A percentile compares a stretch with the other conserved stretches of the same genome.
Conservation (phyloP, 805 yeast species). For the Candida jianshihensis region DNA sequence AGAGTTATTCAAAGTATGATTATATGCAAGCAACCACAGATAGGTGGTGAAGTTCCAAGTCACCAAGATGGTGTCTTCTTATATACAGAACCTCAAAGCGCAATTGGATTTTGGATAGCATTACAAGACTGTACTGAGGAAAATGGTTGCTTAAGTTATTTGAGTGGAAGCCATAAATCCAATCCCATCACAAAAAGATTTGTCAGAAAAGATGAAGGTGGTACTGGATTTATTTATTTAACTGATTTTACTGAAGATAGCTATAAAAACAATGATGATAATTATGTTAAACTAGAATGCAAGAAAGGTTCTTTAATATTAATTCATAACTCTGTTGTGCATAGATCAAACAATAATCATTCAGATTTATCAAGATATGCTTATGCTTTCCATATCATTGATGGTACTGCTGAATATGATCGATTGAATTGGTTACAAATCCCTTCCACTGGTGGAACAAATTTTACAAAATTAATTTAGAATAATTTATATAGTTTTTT, state of each 20-base stretch:
- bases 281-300: conserved; percentile 49
- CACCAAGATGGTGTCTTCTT: conserved; percentile 74
- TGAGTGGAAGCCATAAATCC: conserved; percentile 64
- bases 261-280: conserved; percentile 23
- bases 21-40: conserved; percentile 70
- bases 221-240: conserved; percentile 46
- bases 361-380: conserved; percentile 59
- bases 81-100: conserved; percentile 63
- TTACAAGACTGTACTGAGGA: conserved; percentile 59
- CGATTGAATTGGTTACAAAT: conserved; percentile 70
- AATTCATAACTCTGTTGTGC: conserved; percentile 66
- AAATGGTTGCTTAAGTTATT: conserved; percentile 65
- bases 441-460: conserved; percentile 59
- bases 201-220: conserved; percentile 45
- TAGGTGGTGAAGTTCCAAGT: conserved; percentile 67
- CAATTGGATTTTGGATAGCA: conserved; percentile 80
- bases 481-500: not conserved
- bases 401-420: conserved; percentile 58
- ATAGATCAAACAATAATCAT: conserved; percentile 57
- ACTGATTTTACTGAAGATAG: conserved; percentile 23
- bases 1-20: conserved; percentile 73
- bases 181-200: conserved; percentile 54
- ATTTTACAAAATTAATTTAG: conserved; percentile 42
- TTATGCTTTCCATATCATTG: conserved; percentile 75
- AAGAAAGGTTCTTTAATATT: conserved; percentile 67